These are phyloP conservation scores for Aspergillus sp. DNA, from an alignment of 2,329 filamentous ascomycete genomes.

Conservation along the genomic window DNA sequence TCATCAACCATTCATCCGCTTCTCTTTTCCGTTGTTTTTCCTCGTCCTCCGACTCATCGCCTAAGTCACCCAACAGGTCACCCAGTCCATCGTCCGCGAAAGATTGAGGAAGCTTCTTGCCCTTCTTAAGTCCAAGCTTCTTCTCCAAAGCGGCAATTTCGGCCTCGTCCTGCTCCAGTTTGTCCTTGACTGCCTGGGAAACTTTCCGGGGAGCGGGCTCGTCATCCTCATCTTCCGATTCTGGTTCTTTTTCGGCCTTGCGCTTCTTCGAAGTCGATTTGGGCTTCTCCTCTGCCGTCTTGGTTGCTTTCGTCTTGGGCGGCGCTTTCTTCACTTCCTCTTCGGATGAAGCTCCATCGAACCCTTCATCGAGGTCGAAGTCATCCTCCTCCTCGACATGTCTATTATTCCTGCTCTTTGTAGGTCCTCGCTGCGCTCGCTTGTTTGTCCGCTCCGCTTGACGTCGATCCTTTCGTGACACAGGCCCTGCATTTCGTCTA, in stretches of 20 bases:
- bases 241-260: constrained; percentile 16
- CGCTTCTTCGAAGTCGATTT: constrained; percentile 36
- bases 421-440: constrained; percentile 39
- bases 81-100: constrained; percentile 81
- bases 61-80: constrained; percentile 68
- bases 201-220: constrained; percentile 12
- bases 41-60: constrained; percentile 49
- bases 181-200: constrained; percentile 50
- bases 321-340: constrained; percentile 10
- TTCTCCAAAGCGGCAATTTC: constrained; percentile 86
- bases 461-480: constrained; percentile 59
- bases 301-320: constrained; percentile 16
- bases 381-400: constrained; percentile 12
- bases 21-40: constrained; percentile 57
- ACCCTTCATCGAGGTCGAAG: constrained; percentile 21
- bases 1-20: constrained; percentile 56
- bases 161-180: constrained; percentile 74
- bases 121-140: constrained; percentile 75
- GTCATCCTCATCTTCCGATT: constrained; percentile 19
- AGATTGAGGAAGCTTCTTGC: constrained; percentile 66
- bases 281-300: constrained; percentile 15
- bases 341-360: constrained; percentile 16
- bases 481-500: constrained; percentile 23
- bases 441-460: constrained; percentile 62
- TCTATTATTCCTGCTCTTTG: constrained; percentile 7